Evolutionary conservation across 495 filamentous ascomycete species (phyloP).

Genomic region (Xylaria palmicola): DNA sequence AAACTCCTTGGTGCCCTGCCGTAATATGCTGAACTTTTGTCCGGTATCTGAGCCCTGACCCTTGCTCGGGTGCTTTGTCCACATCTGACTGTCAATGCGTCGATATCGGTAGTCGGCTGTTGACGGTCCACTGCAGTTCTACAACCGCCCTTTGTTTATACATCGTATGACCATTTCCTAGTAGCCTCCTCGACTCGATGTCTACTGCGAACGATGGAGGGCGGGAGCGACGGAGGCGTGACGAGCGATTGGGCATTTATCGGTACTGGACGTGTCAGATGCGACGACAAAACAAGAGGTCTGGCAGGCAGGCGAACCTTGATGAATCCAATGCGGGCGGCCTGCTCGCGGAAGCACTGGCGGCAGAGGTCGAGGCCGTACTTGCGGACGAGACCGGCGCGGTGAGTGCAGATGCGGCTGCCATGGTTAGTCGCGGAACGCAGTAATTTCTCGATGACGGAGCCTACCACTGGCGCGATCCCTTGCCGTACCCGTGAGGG

Average conservation of each 20-base stretch:
- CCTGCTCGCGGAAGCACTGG: slow-evolving; percentile 99
- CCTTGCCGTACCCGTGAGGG: slow-evolving; percentile 93
- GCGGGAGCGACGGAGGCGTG: neutral
- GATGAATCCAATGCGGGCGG: slow-evolving; percentile 90
- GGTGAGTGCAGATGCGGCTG: slow-evolving; percentile 95
- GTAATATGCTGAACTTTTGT: too few relatives aligned
- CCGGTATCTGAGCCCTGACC: too few relatives aligned
- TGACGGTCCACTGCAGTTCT: neutral
- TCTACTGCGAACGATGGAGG: neutral
- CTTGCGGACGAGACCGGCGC: slow-evolving; percentile 95
- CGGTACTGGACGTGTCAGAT: neutral
- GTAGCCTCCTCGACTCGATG: neutral
- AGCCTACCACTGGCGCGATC: slow-evolving; percentile 80
- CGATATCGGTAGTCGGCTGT: neutral
- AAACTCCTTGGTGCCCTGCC: too few relatives aligned
- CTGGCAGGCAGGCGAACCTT: slow-evolving; percentile 63
- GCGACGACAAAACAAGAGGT: neutral
- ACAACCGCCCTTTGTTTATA: neutral
- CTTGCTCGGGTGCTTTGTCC: too few relatives aligned
- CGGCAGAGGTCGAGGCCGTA: slow-evolving; percentile 99
- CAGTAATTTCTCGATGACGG: slow-evolving; percentile 3
- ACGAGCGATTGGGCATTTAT: neutral
- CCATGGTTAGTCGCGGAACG: slow-evolving; percentile 22
- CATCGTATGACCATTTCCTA: neutral
- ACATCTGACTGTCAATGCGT: neutral